Conservation (phyloP, 2,329 filamentous ascomycete species). For the Tolypocladium tropicale region DNA sequence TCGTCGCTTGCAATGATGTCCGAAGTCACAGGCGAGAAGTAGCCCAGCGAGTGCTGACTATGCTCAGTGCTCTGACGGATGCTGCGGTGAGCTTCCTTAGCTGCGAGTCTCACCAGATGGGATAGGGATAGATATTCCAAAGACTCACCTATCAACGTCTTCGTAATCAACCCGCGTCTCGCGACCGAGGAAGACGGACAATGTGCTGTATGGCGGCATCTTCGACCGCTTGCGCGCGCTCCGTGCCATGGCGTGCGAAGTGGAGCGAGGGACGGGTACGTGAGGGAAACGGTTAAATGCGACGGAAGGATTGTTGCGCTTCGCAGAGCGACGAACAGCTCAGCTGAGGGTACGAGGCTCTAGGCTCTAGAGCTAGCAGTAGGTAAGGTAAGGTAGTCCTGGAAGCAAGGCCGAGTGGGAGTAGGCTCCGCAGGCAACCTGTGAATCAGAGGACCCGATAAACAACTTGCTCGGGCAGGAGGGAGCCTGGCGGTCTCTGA, state of each 20-base stretch:
- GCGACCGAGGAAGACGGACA: constrained; percentile 13
- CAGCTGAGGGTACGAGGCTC: no score
- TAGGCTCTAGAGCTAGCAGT: no score
- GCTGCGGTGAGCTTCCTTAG: background rate
- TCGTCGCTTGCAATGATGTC: background rate
- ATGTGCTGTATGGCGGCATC: constrained; percentile 7
- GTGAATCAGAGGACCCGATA: background rate
- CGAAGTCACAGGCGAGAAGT: background rate
- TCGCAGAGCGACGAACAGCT: no score
- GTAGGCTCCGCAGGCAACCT: no score
- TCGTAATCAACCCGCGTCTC: constrained; percentile 6
- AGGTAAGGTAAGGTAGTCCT: no score
- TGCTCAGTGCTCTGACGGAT: constrained; percentile 6
- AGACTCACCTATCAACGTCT: constrained; percentile 7
- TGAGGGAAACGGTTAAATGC: no score
- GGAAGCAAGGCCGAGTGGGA: no score
- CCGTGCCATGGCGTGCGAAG: background rate
- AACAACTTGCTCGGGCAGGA: background rate
- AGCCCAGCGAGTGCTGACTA: background rate
- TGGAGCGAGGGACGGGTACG: no score
- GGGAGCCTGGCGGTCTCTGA: background rate
- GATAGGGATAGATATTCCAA: no score
- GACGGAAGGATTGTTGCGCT: background rate
- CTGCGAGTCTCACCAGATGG: background rate
- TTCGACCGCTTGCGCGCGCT: no score